Evolutionary conservation across 2,329 filamentous ascomycete species (phyloP), one percentile per base, ranked within the genome.

Genomic region (Orbilia oligospora): DNA sequence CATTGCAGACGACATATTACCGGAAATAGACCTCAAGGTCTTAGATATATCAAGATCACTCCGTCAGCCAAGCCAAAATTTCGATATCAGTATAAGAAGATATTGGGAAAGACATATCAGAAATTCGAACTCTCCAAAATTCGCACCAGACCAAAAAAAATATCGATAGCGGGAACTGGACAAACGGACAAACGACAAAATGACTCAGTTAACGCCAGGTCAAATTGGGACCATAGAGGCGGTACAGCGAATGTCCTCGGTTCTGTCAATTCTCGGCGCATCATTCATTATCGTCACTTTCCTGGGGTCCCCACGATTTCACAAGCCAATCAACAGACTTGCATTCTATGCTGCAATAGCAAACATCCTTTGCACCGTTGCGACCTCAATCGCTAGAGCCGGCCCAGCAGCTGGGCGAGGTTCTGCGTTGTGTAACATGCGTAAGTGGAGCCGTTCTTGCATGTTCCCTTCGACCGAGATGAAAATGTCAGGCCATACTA

Each of bases 331-430:
- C 85, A 96, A 96, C 83, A 88, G 93, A 18, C 87, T 97, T 0
- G 90, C 95, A 9, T 95, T 97, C 84, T 96, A 92, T 83, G 93
- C 93, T 5, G 92, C 91, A 0, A 91, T 93, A 82, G 93, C 93
- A 8, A 97, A 97, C 82, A 87, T 95, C 81, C 87, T 94, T 84
- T 89, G 89, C 79, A 95, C 93, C 83, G 88, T 93, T 18, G 92
- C 90, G 0, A 94, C 93, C 0, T 84, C 95, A 38, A 92, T 95
- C 82, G 90, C 91, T 0, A 87, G 88, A 41, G 87, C 88, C 0
- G 92, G 89, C 46, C 84, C 93, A 5, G 80, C 82, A 1, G 82
- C 85, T 8, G 84, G 86, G 0, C 80, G 85, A 16, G 87, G 87
- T 0, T 87, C 87, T 14, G 87, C 88, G 1, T 84, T 94, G 5